Base-by-base conservation (phyloP, 2,329 filamentous ascomycete genomes). In the Epichloe uncinata region DNA sequence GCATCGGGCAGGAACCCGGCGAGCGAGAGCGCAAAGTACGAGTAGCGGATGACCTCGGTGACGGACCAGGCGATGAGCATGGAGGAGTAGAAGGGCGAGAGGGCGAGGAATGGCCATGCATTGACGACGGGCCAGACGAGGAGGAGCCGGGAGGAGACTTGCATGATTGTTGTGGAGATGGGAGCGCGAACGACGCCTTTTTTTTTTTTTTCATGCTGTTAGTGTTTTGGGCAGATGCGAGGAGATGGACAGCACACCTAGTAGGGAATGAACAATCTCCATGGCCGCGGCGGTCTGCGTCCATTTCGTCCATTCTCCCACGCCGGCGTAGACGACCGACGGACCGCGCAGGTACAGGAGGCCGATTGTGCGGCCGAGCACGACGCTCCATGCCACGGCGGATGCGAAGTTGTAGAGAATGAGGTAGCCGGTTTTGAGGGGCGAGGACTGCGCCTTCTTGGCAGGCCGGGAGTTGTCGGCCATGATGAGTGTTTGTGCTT, bases 1-100 rank as follows among this genome's bases (percentile, higher is more conserved):
- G 75, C 71, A 0, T 60, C 64, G 0, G 89, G 87, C 33, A 85
- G 78, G 52, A 69, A 63, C 30, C 78, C 74, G 55, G 73, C 70
- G 34, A 93, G 77, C 58, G 80, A 81, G 60, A 89, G 75, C 36
- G 86, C 85, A 65, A 97, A 97, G 75, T 87, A 98, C 45, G 80
- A 78, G 75, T 98, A 98, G 49, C 93, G 84, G 60, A 96, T 84
- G 48, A 95, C 85, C 71, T 98, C 93, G 53, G 93, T 96, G 52
- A 87, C 67, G 55, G 81, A 84, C 91, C 93, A 97, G 34, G 93
- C 90, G 50, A 84, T 61, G 52, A 97, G 76, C 87, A 95, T 88
- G 59, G 75, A 78, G 56, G 80, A 73, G 73, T 90, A 94, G 50
- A 76, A 78, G 18, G 75, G 69, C 54, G 73, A 78, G 47, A 69